Evolutionary conservation across 805 yeast genomes (phyloP).

Genomic region (Lachancea mirantina): DNA sequence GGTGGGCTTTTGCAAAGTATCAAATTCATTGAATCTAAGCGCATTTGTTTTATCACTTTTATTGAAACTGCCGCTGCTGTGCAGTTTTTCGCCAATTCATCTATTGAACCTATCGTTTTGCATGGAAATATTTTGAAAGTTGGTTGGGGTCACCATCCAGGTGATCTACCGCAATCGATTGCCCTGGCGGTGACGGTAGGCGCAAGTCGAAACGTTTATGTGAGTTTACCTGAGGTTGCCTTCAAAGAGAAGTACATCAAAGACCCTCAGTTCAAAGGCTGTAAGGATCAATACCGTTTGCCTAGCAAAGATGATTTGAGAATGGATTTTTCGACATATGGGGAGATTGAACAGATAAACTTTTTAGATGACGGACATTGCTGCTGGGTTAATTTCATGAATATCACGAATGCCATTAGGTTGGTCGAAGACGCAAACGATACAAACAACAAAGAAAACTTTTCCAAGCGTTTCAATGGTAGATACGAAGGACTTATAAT

Average conservation of each 20-base stretch:
- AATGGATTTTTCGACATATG: constrained; percentile 54
- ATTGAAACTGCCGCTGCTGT: constrained; percentile 58
- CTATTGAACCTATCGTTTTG: constrained; percentile 50
- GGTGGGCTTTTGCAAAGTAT: constrained; percentile 69
- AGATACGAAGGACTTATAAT: constrained; percentile 51
- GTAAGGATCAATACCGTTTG: constrained; percentile 24
- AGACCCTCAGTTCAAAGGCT: constrained; percentile 29
- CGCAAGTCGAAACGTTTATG: constrained; percentile 70
- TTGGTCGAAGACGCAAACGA: constrained; percentile 53
- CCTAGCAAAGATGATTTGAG: constrained; percentile 48
- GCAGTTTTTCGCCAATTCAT: constrained; percentile 55
- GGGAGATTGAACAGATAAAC: constrained; percentile 71
- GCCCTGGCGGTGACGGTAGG: constrained; percentile 62
- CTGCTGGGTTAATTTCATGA: constrained; percentile 66
- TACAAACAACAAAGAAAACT: constrained; percentile 25
- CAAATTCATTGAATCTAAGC: constrained; percentile 44
- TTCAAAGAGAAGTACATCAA: constrained; percentile 33
- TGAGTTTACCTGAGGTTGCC: constrained; percentile 45
- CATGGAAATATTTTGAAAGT: constrained; percentile 57
- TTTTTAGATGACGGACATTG: constrained; percentile 62
- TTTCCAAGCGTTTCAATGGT: constrained; percentile 36
- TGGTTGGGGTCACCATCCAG: constrained; percentile 68
- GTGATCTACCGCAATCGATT: constrained; percentile 50
- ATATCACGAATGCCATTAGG: constrained; percentile 55
- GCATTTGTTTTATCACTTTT: constrained; percentile 63